Percentiles rank a stretch among this genome's conserved stretches.
phyloP scores from a whole-genome alignment of 306 rosid genomes.

The Urtica urens region DNA sequence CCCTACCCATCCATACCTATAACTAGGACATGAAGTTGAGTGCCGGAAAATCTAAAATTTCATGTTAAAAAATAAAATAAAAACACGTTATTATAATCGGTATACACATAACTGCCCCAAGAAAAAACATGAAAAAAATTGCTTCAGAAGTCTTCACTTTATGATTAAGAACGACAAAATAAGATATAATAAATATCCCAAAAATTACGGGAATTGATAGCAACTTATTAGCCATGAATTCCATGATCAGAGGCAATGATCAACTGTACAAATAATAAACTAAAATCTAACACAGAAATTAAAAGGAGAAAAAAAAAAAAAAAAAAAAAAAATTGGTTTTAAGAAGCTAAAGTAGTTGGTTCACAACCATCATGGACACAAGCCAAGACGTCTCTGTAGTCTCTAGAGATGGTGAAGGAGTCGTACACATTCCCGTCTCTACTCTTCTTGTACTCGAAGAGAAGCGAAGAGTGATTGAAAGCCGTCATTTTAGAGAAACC shows the following conservation, averaged over 20 bases:
- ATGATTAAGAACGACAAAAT: too few relatives aligned
- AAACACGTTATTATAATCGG: too few relatives aligned
- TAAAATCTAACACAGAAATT: neutral
- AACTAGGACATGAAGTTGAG: too few relatives aligned
- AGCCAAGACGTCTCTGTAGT: slow-evolving; percentile 63
- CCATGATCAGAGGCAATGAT: neutral
- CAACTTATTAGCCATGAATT: neutral
- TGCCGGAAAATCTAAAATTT: too few relatives aligned
- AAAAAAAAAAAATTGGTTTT: too few relatives aligned
- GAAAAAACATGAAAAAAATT: too few relatives aligned
- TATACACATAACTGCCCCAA: too few relatives aligned
- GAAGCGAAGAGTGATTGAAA: slow-evolving; percentile 53
- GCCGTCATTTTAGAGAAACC: slow-evolving; percentile 72
- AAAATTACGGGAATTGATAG: too few relatives aligned
- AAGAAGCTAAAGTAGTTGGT: slow-evolving; percentile 22
- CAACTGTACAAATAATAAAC: neutral
- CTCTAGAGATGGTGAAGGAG: slow-evolving; percentile 57
- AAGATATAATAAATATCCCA: too few relatives aligned
- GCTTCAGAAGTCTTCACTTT: too few relatives aligned
- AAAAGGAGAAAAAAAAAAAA: neutral
- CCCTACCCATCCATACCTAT: too few relatives aligned
- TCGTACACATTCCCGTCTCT: slow-evolving; percentile 55
- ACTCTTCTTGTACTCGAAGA: slow-evolving; percentile 68
- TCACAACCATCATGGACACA: slow-evolving; percentile 35
- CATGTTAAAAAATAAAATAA: too few relatives aligned